These are phyloP conservation scores for Penicillium diatomitis DNA, from an alignment of 495 filamentous ascomycete species.

Conservation along the genomic window DNA sequence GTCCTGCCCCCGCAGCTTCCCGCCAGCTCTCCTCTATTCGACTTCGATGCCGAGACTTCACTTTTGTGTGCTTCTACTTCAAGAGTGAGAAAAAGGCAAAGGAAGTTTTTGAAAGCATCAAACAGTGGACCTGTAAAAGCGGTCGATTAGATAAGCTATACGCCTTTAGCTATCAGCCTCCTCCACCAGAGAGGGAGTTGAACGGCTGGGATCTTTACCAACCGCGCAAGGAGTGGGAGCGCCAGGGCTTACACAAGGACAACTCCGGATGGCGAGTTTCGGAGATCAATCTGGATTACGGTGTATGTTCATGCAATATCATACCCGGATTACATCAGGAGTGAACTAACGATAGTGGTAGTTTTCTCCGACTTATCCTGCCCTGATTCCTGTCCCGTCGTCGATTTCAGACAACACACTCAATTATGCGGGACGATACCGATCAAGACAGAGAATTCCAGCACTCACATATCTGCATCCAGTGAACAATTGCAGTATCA, in stretches of 20 bases:
- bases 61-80: slow-evolving; percentile 87
- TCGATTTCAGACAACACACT: slow-evolving; percentile 92
- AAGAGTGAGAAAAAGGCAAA: slow-evolving; percentile 59
- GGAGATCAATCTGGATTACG: slow-evolving; percentile 77
- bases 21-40: slow-evolving; percentile 74
- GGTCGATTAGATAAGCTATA: slow-evolving; percentile 84
- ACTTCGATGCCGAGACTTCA: slow-evolving; percentile 85
- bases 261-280: slow-evolving; percentile 83
- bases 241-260: slow-evolving; percentile 75
- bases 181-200: slow-evolving; percentile 60
- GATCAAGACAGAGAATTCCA: slow-evolving; percentile 80
- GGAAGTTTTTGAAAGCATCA: slow-evolving; percentile 86
- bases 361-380: slow-evolving; percentile 96
- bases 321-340: no score
- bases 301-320: slow-evolving; percentile 27
- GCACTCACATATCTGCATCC: slow-evolving; percentile 88
- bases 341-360: slow-evolving; percentile 26
- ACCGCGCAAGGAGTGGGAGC: slow-evolving; percentile 65
- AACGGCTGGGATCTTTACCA: slow-evolving; percentile 90
- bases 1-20: slow-evolving; percentile 60
- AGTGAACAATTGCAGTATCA: slow-evolving; percentile 94
- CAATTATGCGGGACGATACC: slow-evolving; percentile 84
- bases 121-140: slow-evolving; percentile 68
- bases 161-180: slow-evolving; percentile 76
- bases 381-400: slow-evolving; percentile 70